Percentiles rank a stretch among this genome's conserved stretches.
Evolutionary conservation across 441 rosid species (phyloP).

Genomic region (Populus hybrid): DNA sequence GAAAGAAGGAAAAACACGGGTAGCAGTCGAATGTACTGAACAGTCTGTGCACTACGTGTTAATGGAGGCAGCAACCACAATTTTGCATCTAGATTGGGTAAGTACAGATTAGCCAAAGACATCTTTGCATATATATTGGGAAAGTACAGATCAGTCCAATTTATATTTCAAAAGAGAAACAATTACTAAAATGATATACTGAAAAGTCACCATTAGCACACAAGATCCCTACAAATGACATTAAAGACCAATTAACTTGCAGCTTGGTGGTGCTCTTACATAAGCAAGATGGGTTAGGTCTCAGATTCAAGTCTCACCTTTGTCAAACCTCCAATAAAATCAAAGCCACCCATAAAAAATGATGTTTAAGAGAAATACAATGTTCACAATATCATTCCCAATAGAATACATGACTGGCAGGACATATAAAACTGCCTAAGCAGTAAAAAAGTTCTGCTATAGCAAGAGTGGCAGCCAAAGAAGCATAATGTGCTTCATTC

Average conservation of each 20-base stretch:
- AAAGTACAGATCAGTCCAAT: not conserved
- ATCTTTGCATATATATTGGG: not conserved
- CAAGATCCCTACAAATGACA: not conserved
- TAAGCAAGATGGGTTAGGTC: not conserved
- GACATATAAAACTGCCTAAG: not conserved
- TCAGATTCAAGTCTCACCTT: not conserved
- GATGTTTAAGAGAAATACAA: not conserved
- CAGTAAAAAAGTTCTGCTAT: not conserved
- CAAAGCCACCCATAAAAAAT: not conserved
- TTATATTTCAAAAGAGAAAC: not conserved
- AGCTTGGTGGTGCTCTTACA: not conserved
- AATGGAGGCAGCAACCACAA: not conserved
- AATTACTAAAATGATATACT: not conserved
- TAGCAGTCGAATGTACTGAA: not conserved
- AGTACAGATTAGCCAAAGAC: not conserved
- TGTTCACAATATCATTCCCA: not conserved
- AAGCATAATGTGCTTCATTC: not conserved
- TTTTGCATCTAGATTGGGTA: not conserved
- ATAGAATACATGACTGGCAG: not conserved
- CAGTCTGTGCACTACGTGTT: not conserved
- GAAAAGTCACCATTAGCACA: not conserved
- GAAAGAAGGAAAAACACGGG: not conserved
- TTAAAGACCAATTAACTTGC: not conserved
- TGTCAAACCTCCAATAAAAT: not conserved
- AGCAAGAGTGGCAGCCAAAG: not conserved